Percentiles rank a stretch among this genome's conserved stretches.
These are phyloP conservation scores for Lachnellula hyalina DNA, from an alignment of 2,329 filamentous ascomycete species.

Conservation along the genomic window DNA sequence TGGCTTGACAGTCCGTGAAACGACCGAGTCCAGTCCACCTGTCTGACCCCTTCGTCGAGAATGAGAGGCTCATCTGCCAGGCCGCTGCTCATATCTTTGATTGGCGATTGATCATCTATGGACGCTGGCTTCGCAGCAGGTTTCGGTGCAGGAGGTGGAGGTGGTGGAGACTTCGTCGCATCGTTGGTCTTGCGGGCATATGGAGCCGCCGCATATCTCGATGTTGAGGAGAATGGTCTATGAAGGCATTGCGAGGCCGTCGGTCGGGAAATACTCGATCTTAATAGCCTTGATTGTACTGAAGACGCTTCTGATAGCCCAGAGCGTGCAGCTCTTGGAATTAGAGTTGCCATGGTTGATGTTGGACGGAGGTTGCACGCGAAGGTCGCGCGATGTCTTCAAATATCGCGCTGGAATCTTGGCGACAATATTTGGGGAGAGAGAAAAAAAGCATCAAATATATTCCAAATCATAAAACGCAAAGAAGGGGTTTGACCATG, in stretches of 20 bases:
- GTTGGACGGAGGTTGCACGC: slow-evolving; percentile 8
- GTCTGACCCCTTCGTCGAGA: slow-evolving; percentile 42
- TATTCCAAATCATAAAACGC: background rate
- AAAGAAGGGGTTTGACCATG: too few relatives aligned
- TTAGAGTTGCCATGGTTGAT: slow-evolving; percentile 16
- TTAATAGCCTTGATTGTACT: slow-evolving; percentile 4
- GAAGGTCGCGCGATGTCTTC: slow-evolving; percentile 13
- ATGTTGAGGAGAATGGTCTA: slow-evolving; percentile 21
- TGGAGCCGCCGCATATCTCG: slow-evolving; percentile 21
- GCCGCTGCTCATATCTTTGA: slow-evolving; percentile 40
- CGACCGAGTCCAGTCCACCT: slow-evolving; percentile 69
- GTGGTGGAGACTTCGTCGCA: slow-evolving; percentile 6
- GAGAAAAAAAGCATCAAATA: slow-evolving; percentile 6
- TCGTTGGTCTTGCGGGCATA: slow-evolving; percentile 20
- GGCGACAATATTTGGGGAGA: background rate
- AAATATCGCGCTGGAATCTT: slow-evolving; percentile 7
- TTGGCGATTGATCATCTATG: slow-evolving; percentile 37
- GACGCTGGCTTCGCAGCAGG: slow-evolving; percentile 41
- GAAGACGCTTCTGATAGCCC: slow-evolving; percentile 13
- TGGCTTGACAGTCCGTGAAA: slow-evolving; percentile 62
- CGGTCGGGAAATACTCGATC: background rate
- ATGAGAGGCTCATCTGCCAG: slow-evolving; percentile 46
- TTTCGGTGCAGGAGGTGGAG: slow-evolving; percentile 1
- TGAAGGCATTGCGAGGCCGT: slow-evolving; percentile 1
- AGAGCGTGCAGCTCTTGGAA: slow-evolving; percentile 23